Base-by-base conservation (phyloP, 176 grass and related monocot species). In the Zoysia pacifica region DNA sequence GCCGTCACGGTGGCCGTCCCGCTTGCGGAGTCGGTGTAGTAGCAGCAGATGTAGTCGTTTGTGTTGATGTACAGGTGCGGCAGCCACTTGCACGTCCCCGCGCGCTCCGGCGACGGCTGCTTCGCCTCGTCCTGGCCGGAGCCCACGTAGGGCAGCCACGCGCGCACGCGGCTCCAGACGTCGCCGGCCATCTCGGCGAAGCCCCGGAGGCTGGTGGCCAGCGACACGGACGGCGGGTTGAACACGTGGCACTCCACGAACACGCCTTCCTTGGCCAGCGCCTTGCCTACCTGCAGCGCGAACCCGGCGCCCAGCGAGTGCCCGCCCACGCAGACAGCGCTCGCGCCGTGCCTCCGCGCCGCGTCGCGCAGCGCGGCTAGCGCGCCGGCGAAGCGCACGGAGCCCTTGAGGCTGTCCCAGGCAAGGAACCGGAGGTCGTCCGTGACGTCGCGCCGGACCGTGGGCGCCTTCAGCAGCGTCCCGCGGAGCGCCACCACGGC, bases 211-310 rank as follows among this genome's bases (percentile, higher is more conserved):
- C 87, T 91, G 73, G 74, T 90, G 36, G 91, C 94, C 42, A 94
- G 70, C 59, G 94, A 97, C 76, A 94, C 91, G 8, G 91, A 97
- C 16, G 94, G 94, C 44, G 91, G 89, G 74, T 97, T 97, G 79
- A 97, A 97, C 47, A 94, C 75, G 81, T 97, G 94, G 85, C 94
- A 97, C 71, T 97, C 94, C 18, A 97, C 91, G 75, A 94, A 80
- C 41, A 97, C 78, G 55, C 91, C 84, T 60, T 89, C 79, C 80
- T 94, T 93, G 53, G 89, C 94, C 61, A 91, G 82, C 51, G 91
- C 81, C 84, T 97, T 97, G 64, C 91, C 89, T 12, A 97, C 86
- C 78, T 94, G 94, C 44, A 97, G 87, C 55, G 89, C 94, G 70
- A 94, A 94, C 37, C 89, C 94, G 52, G 91, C 91, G 43, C 94